Percentiles rank a stretch among this genome's conserved stretches.
phyloP scores from a whole-genome alignment of 1,284 basidiomycete species.

The Ustilago curta region DNA sequence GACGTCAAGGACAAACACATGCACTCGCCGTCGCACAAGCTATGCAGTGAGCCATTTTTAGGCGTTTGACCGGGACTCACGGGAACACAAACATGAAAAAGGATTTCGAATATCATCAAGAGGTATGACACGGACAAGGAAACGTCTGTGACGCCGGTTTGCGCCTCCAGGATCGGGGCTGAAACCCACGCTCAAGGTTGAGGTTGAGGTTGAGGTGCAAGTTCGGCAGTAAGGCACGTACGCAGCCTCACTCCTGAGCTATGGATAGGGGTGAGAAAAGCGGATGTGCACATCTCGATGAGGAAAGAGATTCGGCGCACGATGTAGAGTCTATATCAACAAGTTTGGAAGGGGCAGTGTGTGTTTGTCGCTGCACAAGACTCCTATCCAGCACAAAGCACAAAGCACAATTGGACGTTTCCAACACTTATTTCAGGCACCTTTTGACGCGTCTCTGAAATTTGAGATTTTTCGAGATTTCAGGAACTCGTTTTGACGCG shows the following conservation, averaged over 20 bases:
- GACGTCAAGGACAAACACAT: not conserved
- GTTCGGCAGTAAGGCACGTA: not conserved
- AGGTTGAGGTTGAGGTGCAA: no score
- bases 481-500: not conserved
- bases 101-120: not conserved
- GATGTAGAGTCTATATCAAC: conserved; percentile 30
- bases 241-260: no score
- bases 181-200: not conserved
- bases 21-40: not conserved
- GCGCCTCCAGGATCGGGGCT: conserved; percentile 5
- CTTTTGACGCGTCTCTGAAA: conserved; percentile 21
- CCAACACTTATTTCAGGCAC: conserved; percentile 10
- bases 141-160: not conserved
- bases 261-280: conserved; percentile 15
- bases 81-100: not conserved
- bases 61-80: not conserved
- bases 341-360: not conserved
- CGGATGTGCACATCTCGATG: not conserved
- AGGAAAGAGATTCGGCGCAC: not conserved
- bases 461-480: no score
- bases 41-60: not conserved
- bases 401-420: conserved; percentile 30
- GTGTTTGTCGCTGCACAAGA: conserved; percentile 8
- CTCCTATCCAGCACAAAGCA: conserved; percentile 39
- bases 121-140: not conserved